Base-by-base conservation (phyloP, 306 rosid species). In the Pyrus communis region DNA sequence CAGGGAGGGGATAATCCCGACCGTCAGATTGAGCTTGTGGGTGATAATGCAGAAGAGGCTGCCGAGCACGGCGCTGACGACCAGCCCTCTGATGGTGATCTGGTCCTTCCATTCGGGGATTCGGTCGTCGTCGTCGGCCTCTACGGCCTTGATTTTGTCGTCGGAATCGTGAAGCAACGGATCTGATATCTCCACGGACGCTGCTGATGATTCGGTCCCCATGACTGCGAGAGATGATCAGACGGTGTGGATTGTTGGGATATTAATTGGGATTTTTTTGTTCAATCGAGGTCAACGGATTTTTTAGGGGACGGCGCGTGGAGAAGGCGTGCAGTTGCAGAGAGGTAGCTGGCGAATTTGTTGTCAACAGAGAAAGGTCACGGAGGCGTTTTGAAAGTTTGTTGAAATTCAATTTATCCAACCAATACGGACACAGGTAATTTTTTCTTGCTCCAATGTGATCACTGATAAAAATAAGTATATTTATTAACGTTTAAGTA, bases 61-160 rank as follows among this genome's bases (percentile, higher is more conserved):
- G 23, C 99, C 99, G 60, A 95, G 72, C 31, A 86, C 59, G 3
- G 87, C 96, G 69, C 99, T 95, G 71, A 91, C 96, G 66, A 86
- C 88, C 75, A 95, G 73, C n/a, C 97, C 97, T 81, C 97, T 87
- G 72, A 89, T 38, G n/a, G 97, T 95, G 77, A 95, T 92, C 71
- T 95, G 99, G 27, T 95, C 93, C 83, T 86, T 88, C 97, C 97
- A 95, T 76, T 87, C 93, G 0, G 97, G 99, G 67, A 88, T 61
- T 15, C 4, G 35, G 27, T 85, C 90, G 18, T 43, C 77, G 23
- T 78, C 84, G 13, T 9, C 87, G 30, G 74, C 23, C 21, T 77
- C 84, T 9, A 78, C 61, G 67, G 77, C 72, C 7, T 31, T 38
- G 30, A 55, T 79, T 31, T 69, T 82, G 8, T 49, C 54, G 77